Percentiles rank a stretch among this genome's conserved stretches.
phyloP scores from a whole-genome alignment of 371 early-diverging fungal species.

The Sporodiniella umbellata region DNA sequence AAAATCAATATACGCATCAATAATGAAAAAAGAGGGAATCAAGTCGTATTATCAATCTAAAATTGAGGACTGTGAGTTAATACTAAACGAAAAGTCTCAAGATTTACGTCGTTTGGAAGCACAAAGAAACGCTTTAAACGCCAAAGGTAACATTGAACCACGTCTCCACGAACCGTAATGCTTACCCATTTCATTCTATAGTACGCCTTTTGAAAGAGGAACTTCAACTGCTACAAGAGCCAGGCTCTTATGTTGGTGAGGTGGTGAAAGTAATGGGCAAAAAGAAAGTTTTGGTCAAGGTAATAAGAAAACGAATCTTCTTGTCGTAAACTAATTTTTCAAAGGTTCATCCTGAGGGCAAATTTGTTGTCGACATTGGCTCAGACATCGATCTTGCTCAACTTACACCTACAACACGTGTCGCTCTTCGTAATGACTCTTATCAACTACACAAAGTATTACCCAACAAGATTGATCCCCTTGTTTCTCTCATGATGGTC shows the following conservation, averaged over 20 bases:
- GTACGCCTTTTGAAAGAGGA: conserved; percentile 99
- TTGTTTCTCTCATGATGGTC: conserved; percentile 99
- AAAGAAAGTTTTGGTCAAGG: conserved; percentile 98
- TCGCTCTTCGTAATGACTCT: conserved; percentile 96
- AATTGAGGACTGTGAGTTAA: conserved; percentile 86
- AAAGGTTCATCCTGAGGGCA: conserved; percentile 97
- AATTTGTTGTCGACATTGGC: conserved; percentile 97
- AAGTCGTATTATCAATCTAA: conserved; percentile 74
- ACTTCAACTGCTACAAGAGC: conserved; percentile 96
- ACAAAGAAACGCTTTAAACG: conserved; percentile 95
- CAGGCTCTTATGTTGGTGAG: conserved; percentile 97
- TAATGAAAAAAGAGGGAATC: conserved; percentile 61
- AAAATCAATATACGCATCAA: background rate
- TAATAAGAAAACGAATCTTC: conserved; percentile 19
- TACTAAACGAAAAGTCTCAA: conserved; percentile 88
- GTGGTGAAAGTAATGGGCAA: conserved; percentile 99
- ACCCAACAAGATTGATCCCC: conserved; percentile 99
- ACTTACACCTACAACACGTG: conserved; percentile 94
- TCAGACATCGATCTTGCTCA: conserved; percentile 88
- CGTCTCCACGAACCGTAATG: background rate
- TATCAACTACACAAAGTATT: conserved; percentile 99
- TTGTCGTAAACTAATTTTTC: background rate
- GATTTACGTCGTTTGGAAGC: conserved; percentile 98
- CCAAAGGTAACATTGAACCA: conserved; percentile 76
- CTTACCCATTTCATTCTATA: conserved; percentile 22